Evolutionary conservation across 108 stramenopile species (phyloP).

Genomic region (Nitzschia palea): DNA sequence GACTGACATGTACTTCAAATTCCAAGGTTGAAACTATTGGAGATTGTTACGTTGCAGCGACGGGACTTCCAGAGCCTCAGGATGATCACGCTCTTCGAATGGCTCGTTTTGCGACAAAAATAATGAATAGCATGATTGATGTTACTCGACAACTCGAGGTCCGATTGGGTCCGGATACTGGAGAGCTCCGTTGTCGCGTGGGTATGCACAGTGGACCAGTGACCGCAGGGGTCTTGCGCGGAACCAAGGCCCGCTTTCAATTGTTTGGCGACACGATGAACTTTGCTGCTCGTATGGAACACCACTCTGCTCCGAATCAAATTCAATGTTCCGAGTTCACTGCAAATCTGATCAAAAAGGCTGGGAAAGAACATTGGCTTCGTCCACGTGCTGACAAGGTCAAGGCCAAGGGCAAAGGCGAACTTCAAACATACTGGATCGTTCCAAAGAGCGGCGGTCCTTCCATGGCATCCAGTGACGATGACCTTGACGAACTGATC

Average conservation of each 20-base stretch:
- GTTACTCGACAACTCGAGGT: conserved; percentile 18
- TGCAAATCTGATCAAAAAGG: conserved; percentile 8
- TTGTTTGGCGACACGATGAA: conserved; percentile 57
- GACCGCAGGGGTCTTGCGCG: conserved; percentile 47
- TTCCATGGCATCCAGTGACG: neutral
- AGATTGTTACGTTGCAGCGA: conserved; percentile 29
- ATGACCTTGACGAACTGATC: neutral
- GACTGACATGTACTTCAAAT: too few relatives aligned
- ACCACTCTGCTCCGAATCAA: conserved; percentile 25
- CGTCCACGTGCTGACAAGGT: conserved; percentile 18
- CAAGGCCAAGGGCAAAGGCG: conserved; percentile 16
- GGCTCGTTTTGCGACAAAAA: conserved; percentile 17
- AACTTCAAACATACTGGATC: conserved; percentile 20
- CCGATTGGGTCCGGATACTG: conserved; percentile 17
- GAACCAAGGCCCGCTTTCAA: conserved; percentile 38
- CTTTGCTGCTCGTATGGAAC: conserved; percentile 41
- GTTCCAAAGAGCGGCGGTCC: conserved; percentile 1
- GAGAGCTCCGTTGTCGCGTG: conserved; percentile 45
- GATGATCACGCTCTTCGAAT: conserved; percentile 25
- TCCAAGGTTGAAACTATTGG: conserved; percentile 22
- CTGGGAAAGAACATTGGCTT: conserved; percentile 17
- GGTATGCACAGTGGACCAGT: conserved; percentile 54
- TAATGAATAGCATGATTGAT: conserved; percentile 21
- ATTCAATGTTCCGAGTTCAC: conserved; percentile 17
- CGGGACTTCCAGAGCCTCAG: conserved; percentile 23